These are phyloP conservation scores for Gossypium davidsonii DNA, from an alignment of 441 rosid species.

Conservation along the genomic window DNA sequence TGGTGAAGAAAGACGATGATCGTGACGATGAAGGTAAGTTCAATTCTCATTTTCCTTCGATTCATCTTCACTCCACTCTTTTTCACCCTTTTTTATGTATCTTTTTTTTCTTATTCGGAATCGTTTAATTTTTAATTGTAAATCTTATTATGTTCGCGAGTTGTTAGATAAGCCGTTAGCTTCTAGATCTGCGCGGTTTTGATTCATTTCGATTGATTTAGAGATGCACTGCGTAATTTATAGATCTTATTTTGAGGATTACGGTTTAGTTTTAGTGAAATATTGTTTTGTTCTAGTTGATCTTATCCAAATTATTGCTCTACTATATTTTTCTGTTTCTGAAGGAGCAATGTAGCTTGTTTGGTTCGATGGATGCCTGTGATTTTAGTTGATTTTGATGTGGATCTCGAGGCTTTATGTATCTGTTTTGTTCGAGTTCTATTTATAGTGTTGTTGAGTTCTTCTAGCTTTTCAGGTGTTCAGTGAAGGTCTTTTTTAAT, in stretches of 20 bases:
- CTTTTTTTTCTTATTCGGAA: background rate
- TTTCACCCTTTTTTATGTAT: background rate
- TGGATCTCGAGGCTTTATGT: conserved; percentile 13
- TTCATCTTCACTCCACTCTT: background rate
- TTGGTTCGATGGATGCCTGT: conserved; percentile 1
- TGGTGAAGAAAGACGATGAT: conserved; percentile 95
- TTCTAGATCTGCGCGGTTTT: conserved; percentile 42
- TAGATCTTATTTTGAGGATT: conserved; percentile 7
- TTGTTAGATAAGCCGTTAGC: conserved; percentile 7
- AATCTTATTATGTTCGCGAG: conserved; percentile 10
- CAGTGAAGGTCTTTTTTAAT: background rate
- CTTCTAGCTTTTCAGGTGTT: conserved; percentile 2
- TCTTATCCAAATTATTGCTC: conserved; percentile 15
- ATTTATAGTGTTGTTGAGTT: conserved; percentile 8
- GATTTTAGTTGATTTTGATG: conserved; percentile 15
- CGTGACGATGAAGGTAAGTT: conserved; percentile 86
- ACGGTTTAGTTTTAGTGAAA: conserved; percentile 13
- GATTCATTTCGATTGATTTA: conserved; percentile 3
- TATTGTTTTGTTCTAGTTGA: conserved; percentile 21
- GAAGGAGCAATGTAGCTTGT: conserved; percentile 25
- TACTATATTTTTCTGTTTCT: background rate
- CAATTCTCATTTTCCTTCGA: conserved; percentile 7
- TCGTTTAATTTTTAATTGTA: conserved; percentile 1
- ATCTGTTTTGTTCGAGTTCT: background rate
- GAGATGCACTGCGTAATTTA: background rate